Base-by-base conservation (phyloP, 2,329 filamentous ascomycete genomes). In the Diaporthe sp. region DNA sequence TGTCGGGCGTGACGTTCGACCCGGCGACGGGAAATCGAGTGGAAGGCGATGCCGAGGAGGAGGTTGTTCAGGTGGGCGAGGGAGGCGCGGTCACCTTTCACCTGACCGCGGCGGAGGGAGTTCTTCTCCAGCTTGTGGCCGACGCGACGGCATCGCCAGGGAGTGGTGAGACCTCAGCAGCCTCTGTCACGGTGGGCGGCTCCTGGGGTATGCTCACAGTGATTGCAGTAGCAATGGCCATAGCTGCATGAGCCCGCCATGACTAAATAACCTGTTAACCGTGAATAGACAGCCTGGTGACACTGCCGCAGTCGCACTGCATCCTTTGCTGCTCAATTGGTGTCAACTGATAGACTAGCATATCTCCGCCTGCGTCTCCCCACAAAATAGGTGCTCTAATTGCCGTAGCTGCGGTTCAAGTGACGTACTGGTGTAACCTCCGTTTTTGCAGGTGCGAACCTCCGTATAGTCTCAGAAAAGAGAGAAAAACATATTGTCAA, bases 1-100 rank as follows among this genome's bases (percentile, higher is more conserved):
- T 84, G 13, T 79, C 81, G 10, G 82, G 82, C 25, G 79, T 82
- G 9, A 77, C 79, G 1, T 84, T 84, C 68, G 81, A 83, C 60
- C 61, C 79, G 31, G 51, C 37, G 22, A 81, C 81, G 22, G 82
- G 82, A 10, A 76, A 76, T 13, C 75, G 76, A 65, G 42, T 79
- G 8, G 79, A 80, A 8, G 37, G 49, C 12, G 39, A 74, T 25
- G 37, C 60, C 9, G 61, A 78, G 51, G 74, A 58, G 17, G 83
- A 84, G 77, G 68, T 65, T 15, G 57, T 83, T 20, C 22, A 42
- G 6, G 82, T 84, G 3, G 82, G 79, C 1, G 72, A 76, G n/a
- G 68, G 76, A 10, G 82, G 83, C 7, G 47, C 76, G 3, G 67
- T 84, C 17, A 76, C 53, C 20, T 76, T 84, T 47, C 68, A 60